Conservation (phyloP, 1,139 yeast species). For the Candida albicans region DNA sequence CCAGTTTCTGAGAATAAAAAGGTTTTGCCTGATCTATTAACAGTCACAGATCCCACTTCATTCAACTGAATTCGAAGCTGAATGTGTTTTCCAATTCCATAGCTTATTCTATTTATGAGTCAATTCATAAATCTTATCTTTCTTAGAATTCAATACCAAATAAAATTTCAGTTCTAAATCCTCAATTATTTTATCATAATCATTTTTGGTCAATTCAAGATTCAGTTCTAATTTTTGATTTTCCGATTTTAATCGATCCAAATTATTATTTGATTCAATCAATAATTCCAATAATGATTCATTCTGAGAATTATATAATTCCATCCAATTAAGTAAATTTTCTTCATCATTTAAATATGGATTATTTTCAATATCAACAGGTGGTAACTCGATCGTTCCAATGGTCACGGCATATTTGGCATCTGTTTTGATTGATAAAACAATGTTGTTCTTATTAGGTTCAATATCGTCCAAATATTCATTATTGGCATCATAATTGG, state of each 20-base stretch:
- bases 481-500: slow-evolving; percentile 10
- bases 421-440: slow-evolving; percentile 23
- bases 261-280: slow-evolving; percentile 5
- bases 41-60: no score
- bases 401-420: slow-evolving; percentile 26
- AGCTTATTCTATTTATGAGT: background rate
- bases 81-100: no score
- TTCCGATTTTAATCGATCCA: slow-evolving; percentile 14
- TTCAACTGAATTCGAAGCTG: no score
- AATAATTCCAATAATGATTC: slow-evolving; percentile 12
- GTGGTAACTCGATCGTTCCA: slow-evolving; percentile 21
- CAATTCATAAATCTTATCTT: slow-evolving; percentile 36
- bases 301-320: slow-evolving; percentile 20
- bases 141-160: slow-evolving; percentile 37
- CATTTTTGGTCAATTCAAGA: slow-evolving; percentile 20
- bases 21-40: no score
- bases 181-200: slow-evolving; percentile 26
- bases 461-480: slow-evolving; percentile 8
- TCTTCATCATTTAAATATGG: slow-evolving; percentile 13
- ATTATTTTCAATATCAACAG: slow-evolving; percentile 18
- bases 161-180: slow-evolving; percentile 41
- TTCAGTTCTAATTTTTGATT: slow-evolving; percentile 17
- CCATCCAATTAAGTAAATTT: slow-evolving; percentile 31
- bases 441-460: slow-evolving; percentile 11
- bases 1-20: no score